These are phyloP conservation scores for Niveomyces coronatus DNA, from an alignment of 2,329 filamentous ascomycete genomes.

Conservation along the genomic window DNA sequence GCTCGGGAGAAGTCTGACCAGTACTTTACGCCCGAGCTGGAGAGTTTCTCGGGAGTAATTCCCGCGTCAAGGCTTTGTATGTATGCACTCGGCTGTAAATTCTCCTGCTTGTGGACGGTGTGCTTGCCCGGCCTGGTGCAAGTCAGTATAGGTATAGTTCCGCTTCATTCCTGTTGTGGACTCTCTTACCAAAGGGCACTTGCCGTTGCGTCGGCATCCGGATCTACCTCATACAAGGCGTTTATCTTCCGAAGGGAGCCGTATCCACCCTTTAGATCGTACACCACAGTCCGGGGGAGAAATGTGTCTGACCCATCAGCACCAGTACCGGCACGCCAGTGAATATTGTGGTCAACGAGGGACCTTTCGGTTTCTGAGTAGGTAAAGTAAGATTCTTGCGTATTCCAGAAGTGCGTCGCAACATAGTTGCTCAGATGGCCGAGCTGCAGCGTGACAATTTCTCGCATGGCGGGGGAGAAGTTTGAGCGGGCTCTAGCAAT, in stretches of 20 bases:
- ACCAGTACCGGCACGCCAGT: constrained; percentile 76
- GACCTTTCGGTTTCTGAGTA: constrained; percentile 46
- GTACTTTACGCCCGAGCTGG: constrained; percentile 66
- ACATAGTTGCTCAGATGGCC: constrained; percentile 89
- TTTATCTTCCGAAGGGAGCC: constrained; percentile 82
- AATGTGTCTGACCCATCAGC: constrained; percentile 83
- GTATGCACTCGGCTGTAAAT: constrained; percentile 63
- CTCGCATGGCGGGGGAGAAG: constrained; percentile 57
- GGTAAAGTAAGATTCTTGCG: constrained; percentile 95
- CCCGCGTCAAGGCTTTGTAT: constrained; percentile 71
- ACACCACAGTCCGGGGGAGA: constrained; percentile 82
- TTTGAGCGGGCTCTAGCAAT: not conserved
- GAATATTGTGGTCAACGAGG: constrained; percentile 48
- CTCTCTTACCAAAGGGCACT: constrained; percentile 24
- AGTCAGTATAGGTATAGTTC: constrained; percentile 1
- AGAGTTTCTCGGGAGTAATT: constrained; percentile 53
- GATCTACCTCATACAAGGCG: constrained; percentile 62
- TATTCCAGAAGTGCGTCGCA: constrained; percentile 95
- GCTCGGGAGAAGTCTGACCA: constrained; percentile 94
- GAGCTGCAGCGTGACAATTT: constrained; percentile 88
- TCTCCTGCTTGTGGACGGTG: constrained; percentile 56
- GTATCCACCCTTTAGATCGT: constrained; percentile 90
- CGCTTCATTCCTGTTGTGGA: not conserved
- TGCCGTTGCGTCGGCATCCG: constrained; percentile 21
- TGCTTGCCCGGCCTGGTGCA: constrained; percentile 51